Percentiles rank a stretch among this genome's conserved stretches.
These are phyloP conservation scores for Trebouxia sp. DNA, from an alignment of 139 green algal genomes.

Conservation along the genomic window DNA sequence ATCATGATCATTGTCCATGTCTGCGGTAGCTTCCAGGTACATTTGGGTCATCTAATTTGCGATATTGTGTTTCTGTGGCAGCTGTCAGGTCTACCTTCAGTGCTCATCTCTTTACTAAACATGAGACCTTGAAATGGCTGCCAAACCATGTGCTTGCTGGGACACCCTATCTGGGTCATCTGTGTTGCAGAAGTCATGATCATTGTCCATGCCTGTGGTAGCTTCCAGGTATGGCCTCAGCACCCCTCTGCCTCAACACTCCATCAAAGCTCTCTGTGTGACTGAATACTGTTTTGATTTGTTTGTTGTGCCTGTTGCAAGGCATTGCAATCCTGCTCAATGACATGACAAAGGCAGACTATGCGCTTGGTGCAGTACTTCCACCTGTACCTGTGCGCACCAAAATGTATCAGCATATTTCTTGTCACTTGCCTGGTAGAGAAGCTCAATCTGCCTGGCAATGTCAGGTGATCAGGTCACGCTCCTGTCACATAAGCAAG, in stretches of 20 bases:
- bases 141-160: constrained; percentile 41
- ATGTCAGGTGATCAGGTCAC: no score
- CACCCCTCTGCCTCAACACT: not conserved
- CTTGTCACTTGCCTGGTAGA: no score
- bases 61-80: no score
- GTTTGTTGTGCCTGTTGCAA: no score
- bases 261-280: not conserved
- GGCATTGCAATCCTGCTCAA: no score
- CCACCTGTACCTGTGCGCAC: no score
- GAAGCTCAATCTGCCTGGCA: no score
- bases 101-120: not conserved
- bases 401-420: no score
- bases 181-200: constrained; percentile 41
- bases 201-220: constrained; percentile 33
- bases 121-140: not conserved
- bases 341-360: no score
- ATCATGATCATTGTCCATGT: constrained; percentile 45
- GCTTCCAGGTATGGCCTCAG: not conserved
- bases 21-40: constrained; percentile 12
- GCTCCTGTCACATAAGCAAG: no score
- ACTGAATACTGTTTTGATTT: not conserved
- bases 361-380: no score
- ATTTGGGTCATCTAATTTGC: not conserved
- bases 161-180: constrained; percentile 35
- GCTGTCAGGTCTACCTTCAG: not conserved